These are phyloP conservation scores for Hirschioporus abietinus DNA, from an alignment of 768 basidiomycete species.

Conservation along the genomic window DNA sequence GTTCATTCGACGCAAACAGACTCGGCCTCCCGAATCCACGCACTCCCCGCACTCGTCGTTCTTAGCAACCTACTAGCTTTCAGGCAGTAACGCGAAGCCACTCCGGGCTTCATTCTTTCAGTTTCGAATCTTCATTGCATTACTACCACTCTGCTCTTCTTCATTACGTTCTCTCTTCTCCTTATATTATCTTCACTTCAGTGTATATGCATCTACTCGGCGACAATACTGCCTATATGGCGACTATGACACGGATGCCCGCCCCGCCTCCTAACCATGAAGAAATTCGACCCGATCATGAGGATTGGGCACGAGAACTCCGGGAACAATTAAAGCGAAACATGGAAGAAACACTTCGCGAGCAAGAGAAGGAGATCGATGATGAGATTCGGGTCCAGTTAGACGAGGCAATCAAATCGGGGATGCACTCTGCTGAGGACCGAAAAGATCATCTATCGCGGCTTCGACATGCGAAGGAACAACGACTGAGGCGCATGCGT, in stretches of 20 bases:
- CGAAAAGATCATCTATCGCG: slow-evolving; percentile 31
- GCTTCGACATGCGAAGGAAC: slow-evolving; percentile 37
- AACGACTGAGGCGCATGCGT: slow-evolving; percentile 28
- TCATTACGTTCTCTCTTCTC: slow-evolving; percentile 16
- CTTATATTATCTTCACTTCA: slow-evolving; percentile 12
- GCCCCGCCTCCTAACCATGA: slow-evolving; percentile 12
- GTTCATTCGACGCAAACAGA: slow-evolving; percentile 6
- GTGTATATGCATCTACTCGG: slow-evolving; percentile 12
- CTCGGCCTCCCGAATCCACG: slow-evolving; percentile 33
- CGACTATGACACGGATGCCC: slow-evolving; percentile 19
- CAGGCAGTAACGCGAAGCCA: slow-evolving; percentile 28
- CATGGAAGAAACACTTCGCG: slow-evolving; percentile 46
- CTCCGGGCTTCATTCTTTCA: slow-evolving; percentile 41
- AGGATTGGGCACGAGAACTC: slow-evolving; percentile 6
- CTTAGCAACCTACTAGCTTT: slow-evolving; percentile 24
- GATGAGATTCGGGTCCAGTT: slow-evolving; percentile 60
- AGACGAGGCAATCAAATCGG: slow-evolving; percentile 40
- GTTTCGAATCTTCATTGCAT: slow-evolving; percentile 39
- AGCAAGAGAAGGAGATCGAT: slow-evolving; percentile 54
- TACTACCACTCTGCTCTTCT: slow-evolving; percentile 35
- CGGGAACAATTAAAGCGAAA: slow-evolving; percentile 45
- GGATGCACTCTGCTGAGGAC: slow-evolving; percentile 29
- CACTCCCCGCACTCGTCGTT: slow-evolving; percentile 43
- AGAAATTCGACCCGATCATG: neutral
- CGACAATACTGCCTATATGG: slow-evolving; percentile 17